phyloP scores from a whole-genome alignment of 129 eudicot species.

The Chrysanthemum makinoi region DNA sequence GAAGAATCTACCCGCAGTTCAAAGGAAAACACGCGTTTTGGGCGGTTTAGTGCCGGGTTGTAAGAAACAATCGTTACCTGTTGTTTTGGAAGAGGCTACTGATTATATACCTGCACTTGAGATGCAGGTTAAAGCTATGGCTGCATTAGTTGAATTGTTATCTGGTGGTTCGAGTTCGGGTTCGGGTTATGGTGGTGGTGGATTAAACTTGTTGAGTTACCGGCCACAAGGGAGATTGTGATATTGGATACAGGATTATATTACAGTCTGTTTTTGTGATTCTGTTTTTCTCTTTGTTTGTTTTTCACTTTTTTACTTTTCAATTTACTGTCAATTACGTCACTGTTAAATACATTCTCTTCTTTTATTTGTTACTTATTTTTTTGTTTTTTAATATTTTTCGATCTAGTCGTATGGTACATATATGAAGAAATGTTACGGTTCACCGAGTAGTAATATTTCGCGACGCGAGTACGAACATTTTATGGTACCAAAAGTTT shows the following conservation, averaged over 20 bases:
- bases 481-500: no score
- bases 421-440: no score
- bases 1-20: slow-evolving; percentile 64
- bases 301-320: slow-evolving; percentile 8
- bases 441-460: no score
- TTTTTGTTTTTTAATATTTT: neutral
- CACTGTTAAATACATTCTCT: slow-evolving; percentile 16
- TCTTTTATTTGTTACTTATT: slow-evolving; percentile 5
- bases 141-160: slow-evolving; percentile 57
- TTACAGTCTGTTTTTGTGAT: neutral
- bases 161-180: slow-evolving; percentile 45
- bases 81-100: slow-evolving; percentile 75
- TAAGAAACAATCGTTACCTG: slow-evolving; percentile 82
- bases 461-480: no score
- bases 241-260: neutral
- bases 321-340: neutral
- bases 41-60: slow-evolving; percentile 88
- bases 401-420: neutral
- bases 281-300: neutral
- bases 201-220: slow-evolving; percentile 3
- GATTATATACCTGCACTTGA: slow-evolving; percentile 90
- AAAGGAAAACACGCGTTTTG: slow-evolving; percentile 65
- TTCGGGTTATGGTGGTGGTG: slow-evolving; percentile 25
- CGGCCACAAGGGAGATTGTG: slow-evolving; percentile 4
- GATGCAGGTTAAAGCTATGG: slow-evolving; percentile 91